Conservation (phyloP, 2,329 filamentous ascomycete species). For the Ophiocordyceps australis region DNA sequence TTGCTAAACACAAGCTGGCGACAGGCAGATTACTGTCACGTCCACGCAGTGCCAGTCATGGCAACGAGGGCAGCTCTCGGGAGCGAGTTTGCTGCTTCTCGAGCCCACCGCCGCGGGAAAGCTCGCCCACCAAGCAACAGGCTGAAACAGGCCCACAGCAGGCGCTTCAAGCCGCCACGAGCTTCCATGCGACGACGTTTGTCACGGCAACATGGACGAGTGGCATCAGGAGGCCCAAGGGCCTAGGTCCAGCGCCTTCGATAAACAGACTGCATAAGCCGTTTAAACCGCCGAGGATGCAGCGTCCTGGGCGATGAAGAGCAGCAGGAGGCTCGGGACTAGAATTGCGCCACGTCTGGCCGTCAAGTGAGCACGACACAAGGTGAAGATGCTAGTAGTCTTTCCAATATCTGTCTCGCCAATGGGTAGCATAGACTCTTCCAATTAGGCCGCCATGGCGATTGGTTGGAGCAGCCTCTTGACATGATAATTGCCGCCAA, state of each 20-base stretch:
- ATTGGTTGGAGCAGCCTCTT: slow-evolving; percentile 77
- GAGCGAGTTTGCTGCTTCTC: slow-evolving; percentile 39
- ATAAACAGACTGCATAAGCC: slow-evolving; percentile 33
- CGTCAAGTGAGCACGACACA: no score
- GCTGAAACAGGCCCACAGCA: slow-evolving; percentile 8
- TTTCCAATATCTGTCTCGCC: slow-evolving; percentile 98
- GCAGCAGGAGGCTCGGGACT: no score
- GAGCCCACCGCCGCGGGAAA: slow-evolving; percentile 29
- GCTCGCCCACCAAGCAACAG: slow-evolving; percentile 6
- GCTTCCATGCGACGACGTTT: slow-evolving; percentile 34
- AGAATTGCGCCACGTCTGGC: no score
- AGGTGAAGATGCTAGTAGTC: no score
- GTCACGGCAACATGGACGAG: slow-evolving; percentile 16
- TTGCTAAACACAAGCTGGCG: slow-evolving; percentile 23
- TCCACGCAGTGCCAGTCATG: slow-evolving; percentile 10
- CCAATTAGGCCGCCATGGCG: slow-evolving; percentile 59
- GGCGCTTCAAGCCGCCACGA: slow-evolving; percentile 14
- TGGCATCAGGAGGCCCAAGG: slow-evolving; percentile 23
- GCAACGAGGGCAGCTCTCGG: slow-evolving; percentile 9
- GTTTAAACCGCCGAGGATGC: slow-evolving; percentile 38
- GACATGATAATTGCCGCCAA: slow-evolving; percentile 78
- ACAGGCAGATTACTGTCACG: slow-evolving; percentile 14
- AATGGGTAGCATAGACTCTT: slow-evolving; percentile 87
- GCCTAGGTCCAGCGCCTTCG: slow-evolving; percentile 25
- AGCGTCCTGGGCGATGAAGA: slow-evolving; percentile 18